A percentile compares a stretch with the other conserved stretches of the same genome.
Conservation (phyloP, 371 early-diverging fungal genomes). For the Basidiobolus meristosporus region DNA sequence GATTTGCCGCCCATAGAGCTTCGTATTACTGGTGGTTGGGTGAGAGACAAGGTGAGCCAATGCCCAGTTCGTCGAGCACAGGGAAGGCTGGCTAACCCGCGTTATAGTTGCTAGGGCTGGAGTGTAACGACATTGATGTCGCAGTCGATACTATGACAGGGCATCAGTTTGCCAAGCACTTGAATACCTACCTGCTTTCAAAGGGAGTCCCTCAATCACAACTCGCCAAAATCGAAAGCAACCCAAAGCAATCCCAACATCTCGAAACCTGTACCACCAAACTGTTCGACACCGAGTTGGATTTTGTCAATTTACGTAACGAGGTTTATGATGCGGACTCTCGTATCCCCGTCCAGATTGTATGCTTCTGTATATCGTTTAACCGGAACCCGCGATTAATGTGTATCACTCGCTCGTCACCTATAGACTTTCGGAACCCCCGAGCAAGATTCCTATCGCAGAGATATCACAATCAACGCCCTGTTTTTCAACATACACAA, state of each 20-base stretch:
- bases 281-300: slow-evolving; percentile 63
- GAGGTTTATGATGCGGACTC: slow-evolving; percentile 71
- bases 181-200: slow-evolving; percentile 39
- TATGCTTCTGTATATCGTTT: too few species aligned
- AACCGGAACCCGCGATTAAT: too few species aligned
- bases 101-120: slow-evolving; percentile 63
- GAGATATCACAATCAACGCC: slow-evolving; percentile 98
- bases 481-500: slow-evolving; percentile 95
- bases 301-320: slow-evolving; percentile 92
- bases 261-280: slow-evolving; percentile 92
- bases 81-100: too few species aligned
- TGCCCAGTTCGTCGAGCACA: too few species aligned
- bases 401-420: neutral
- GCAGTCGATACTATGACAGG: slow-evolving; percentile 94
- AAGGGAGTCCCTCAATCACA: slow-evolving; percentile 22
- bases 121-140: slow-evolving; percentile 90
- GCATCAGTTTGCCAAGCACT: slow-evolving; percentile 69
- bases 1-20: slow-evolving; percentile 37
- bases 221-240: slow-evolving; percentile 73
- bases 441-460: slow-evolving; percentile 85
- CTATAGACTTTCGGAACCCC: slow-evolving; percentile 86
- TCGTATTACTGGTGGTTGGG: slow-evolving; percentile 98
- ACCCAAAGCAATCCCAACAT: slow-evolving; percentile 97
- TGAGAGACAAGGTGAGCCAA: slow-evolving; percentile 89
- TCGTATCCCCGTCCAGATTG: slow-evolving; percentile 45